phyloP scores from a whole-genome alignment of 495 filamentous ascomycete genomes.

The Penicillium waksmanii region DNA sequence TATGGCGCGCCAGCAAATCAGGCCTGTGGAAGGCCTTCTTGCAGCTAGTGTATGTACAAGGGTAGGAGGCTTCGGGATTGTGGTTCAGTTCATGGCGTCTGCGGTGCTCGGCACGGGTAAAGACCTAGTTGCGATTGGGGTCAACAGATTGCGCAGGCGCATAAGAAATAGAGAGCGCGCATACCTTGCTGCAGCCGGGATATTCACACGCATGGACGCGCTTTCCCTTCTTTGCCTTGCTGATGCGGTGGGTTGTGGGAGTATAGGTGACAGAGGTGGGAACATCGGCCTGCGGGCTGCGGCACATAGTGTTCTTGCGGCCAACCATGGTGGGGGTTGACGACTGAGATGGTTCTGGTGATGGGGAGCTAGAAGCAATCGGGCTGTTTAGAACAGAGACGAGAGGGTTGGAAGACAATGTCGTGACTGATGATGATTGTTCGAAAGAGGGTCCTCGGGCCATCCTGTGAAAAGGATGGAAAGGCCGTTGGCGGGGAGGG shows the following conservation, averaged over 20 bases:
- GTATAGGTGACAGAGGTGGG: constrained; percentile 56
- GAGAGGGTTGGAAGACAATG: constrained; percentile 12
- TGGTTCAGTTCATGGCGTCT: constrained; percentile 91
- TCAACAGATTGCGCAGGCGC: constrained; percentile 16
- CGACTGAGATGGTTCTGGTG: constrained; percentile 14
- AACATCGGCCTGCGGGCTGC: constrained; percentile 22
- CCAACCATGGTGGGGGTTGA: constrained; percentile 23
- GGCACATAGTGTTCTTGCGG: constrained; percentile 26
- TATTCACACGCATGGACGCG: constrained; percentile 74
- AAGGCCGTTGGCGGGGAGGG: constrained; percentile 16
- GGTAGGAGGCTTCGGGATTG: constrained; percentile 66
- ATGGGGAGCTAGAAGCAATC: constrained; percentile 19
- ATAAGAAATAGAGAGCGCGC: neutral
- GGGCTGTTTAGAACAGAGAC: constrained; percentile 18
- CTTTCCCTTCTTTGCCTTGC: constrained; percentile 82
- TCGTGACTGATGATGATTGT: constrained; percentile 11
- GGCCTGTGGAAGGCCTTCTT: constrained; percentile 78
- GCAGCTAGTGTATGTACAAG: constrained; percentile 70
- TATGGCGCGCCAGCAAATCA: constrained; percentile 78
- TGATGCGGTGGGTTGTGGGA: constrained; percentile 73
- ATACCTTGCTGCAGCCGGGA: constrained; percentile 66
- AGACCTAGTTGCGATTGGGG: constrained; percentile 54
- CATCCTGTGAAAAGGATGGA: constrained; percentile 17
- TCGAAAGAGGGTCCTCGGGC: constrained; percentile 18
- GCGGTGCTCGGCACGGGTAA: constrained; percentile 81